These are phyloP conservation scores for Kluyveromyces siamensis DNA, from an alignment of 805 yeast genomes.

Conservation along the genomic window DNA sequence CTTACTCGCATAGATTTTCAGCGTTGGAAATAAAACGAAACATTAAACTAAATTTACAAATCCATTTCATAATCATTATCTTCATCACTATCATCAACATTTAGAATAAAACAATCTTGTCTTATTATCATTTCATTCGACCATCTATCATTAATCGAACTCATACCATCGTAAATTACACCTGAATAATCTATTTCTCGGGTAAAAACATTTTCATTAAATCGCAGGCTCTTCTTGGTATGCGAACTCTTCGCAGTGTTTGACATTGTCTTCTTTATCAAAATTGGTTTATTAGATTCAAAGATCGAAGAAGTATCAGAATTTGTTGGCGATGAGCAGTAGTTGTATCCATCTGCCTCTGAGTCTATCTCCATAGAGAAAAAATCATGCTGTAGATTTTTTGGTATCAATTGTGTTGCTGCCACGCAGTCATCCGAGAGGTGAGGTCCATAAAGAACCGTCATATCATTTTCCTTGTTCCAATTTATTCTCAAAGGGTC, in stretches of 20 bases:
- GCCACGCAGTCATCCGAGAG: conserved; percentile 7
- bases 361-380: neutral
- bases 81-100: conserved; percentile 1
- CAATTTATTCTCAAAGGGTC: conserved; percentile 84
- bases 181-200: conserved; percentile 21
- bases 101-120: conserved; percentile 1
- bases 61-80: conserved; percentile 3
- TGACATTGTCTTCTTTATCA: neutral
- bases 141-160: conserved; percentile 2
- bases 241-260: neutral
- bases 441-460: conserved; percentile 90
- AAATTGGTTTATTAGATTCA: conserved; percentile 12
- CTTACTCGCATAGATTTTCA: too few species aligned
- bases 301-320: conserved; percentile 22
- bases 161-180: conserved; percentile 9
- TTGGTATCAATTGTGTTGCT: conserved; percentile 1
- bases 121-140: conserved; percentile 3
- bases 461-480: conserved; percentile 90
- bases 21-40: too few species aligned
- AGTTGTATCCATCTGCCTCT: neutral
- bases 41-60: neutral
- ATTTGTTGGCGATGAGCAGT: conserved; percentile 15
- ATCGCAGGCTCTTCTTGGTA: conserved; percentile 9
- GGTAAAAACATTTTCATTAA: conserved; percentile 17
- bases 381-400: neutral